Base-by-base conservation (phyloP, 805 yeast genomes). In the Lipomyces yamadae region DNA sequence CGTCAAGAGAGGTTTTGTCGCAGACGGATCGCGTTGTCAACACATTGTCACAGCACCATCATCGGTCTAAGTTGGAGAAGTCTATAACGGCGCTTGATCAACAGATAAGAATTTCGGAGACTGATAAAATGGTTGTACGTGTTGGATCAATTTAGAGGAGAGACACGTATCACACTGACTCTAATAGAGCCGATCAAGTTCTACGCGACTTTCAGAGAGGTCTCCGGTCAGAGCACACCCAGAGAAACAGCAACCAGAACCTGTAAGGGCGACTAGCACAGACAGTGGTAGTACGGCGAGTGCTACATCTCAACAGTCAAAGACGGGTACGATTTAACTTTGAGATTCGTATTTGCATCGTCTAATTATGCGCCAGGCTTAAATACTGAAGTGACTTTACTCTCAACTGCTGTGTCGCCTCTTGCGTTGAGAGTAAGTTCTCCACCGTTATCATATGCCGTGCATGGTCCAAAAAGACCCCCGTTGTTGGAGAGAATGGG, bases 401-500 rank as follows among this genome's bases (percentile, higher is more conserved):
- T 58, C 3, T 50, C 58, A 8, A 50, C 60, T 45, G 53, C 69
- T 18, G 18, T 63, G 1, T 68, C 71, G 4, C 32, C 71, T 15
- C 60, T 68, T 18, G 70, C 68, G 1, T 30, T 59, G 4, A 33
- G 71, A 10, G 50, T 62, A 30, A 34, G 24, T 13, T 30, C 62
- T 6, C 64, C 70, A 11, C 66, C 67, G 15, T 24, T 67, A 42
- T 68, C 70, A n/a, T 54, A 64, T n/a, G 63, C 63, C 2, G 32
- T 58, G 5, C 34, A 57, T 15, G 55, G 62, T 1, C 56, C 52
- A 45, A 58, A 58, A 42, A 56, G 59, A 24, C 58, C 71, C 8
- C 5, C 42, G n/a, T 56, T 62, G 4, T 64, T 68, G 30, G 66
- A 64, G 18, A 55, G 56, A 42, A 29, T 68, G 33, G 85, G 84